Evolutionary conservation across 2,329 filamentous ascomycete genomes (phyloP), one percentile per base, ranked within the genome.

Genomic region (Xylariomycetidae sp.): DNA sequence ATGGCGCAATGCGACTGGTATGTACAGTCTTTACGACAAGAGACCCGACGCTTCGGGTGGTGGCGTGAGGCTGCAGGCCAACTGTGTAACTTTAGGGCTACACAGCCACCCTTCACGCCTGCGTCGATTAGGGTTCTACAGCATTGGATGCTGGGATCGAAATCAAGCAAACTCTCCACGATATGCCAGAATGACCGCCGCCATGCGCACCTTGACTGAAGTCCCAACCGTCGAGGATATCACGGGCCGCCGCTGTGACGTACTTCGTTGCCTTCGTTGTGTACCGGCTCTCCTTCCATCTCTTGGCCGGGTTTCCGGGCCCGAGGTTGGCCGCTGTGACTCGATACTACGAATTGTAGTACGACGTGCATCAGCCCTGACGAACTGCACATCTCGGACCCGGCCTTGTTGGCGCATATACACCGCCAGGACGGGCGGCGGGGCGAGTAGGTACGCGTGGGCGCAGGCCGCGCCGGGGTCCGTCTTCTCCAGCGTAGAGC

Each of bases 291-390:
- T 38, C 19, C 32, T 26, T 43, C 1, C 39, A 43, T 7, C 42
- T 42, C 5, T 31, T 45, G 4, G 31, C 39, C 10, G 32, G 31
- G 4, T 37, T 44, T 12, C 42, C 42, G 1, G 42, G 42, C 10
- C 40, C 43, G 3, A 36, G 24, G 19, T 15, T 37, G 16, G 34
- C 34, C 15, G 34, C 38, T 5, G 25, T 40, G 9, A 16, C 34
- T n/a, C 34, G 38, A 10, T 37, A 25, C 31, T 37, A 40, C 19
- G 50, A 56, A 30, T 47, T 22, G 10, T 56, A 45, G 23, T 52
- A 50, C 23, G 45, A 48, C 32, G 19, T 50, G 39, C 8, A 44
- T 46, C 19, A 46, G 42, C 20, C 42, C 42, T 7, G 16, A 40
- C 24, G 40, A 46, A 22, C 37, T 46, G 22, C 43, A 46, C 18